A percentile compares a stretch with the other conserved stretches of the same genome.
These are phyloP conservation scores for Eruca vesicaria DNA, from an alignment of 441 rosid species.

Conservation along the genomic window DNA sequence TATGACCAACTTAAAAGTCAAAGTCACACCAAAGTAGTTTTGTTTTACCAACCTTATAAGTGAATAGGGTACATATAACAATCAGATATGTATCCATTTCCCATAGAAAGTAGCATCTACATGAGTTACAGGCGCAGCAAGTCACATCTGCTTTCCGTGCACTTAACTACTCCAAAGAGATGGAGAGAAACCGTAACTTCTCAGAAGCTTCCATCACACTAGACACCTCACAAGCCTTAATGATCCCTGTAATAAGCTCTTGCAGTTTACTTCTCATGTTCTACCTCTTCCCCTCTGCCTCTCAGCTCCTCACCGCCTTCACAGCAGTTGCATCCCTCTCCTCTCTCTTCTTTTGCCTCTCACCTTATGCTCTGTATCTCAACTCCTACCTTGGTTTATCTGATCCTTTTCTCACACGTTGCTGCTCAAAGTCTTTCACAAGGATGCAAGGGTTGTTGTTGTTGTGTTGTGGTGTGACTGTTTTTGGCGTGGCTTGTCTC, in stretches of 20 bases:
- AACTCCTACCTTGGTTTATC: slow-evolving; percentile 69
- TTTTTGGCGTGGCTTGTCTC: slow-evolving; percentile 88
- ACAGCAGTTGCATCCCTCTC: slow-evolving; percentile 90
- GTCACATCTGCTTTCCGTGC: slow-evolving; percentile 95
- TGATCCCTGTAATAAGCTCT: slow-evolving; percentile 98
- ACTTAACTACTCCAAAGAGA: slow-evolving; percentile 85
- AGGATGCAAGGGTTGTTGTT: slow-evolving; percentile 65
- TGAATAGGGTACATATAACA: too few relatives aligned
- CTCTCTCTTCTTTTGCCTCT: slow-evolving; percentile 80
- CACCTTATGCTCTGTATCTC: slow-evolving; percentile 57
- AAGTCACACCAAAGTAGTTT: neutral
- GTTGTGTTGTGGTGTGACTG: slow-evolving; percentile 50
- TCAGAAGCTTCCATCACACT: slow-evolving; percentile 83
- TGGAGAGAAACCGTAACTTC: slow-evolving; percentile 87
- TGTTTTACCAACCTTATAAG: too few relatives aligned
- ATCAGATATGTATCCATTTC: too few relatives aligned
- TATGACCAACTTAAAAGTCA: slow-evolving; percentile 10
- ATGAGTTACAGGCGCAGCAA: too few relatives aligned
- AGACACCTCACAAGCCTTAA: slow-evolving; percentile 83
- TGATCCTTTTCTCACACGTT: slow-evolving; percentile 83
- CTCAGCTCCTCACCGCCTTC: slow-evolving; percentile 84
- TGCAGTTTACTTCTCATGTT: slow-evolving; percentile 96
- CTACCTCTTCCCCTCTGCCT: slow-evolving; percentile 87
- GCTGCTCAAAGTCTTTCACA: slow-evolving; percentile 84
- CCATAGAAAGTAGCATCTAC: too few relatives aligned